A percentile compares a stretch with the other conserved stretches of the same genome.
phyloP scores from a whole-genome alignment of 2,329 filamentous ascomycete species.

The Colletotrichum agaves region DNA sequence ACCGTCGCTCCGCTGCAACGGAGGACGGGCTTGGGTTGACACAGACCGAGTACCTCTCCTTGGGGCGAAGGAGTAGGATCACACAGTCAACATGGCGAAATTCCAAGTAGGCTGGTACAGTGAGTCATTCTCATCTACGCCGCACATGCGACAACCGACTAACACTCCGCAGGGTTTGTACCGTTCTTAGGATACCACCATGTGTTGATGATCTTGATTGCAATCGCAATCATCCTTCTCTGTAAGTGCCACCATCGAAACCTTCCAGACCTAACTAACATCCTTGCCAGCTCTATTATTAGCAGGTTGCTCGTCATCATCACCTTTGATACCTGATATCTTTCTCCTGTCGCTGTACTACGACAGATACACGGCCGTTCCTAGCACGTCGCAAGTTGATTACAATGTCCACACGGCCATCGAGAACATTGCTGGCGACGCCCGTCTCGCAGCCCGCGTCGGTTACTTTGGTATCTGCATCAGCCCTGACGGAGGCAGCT shows the following conservation, averaged over 20 bases:
- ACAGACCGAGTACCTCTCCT: conserved; percentile 21
- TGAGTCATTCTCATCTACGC: conserved; percentile 46
- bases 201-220: conserved; percentile 97
- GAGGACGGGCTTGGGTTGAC: conserved; percentile 38
- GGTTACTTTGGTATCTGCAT: conserved; percentile 99
- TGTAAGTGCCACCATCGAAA: conserved; percentile 69
- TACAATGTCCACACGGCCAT: conserved; percentile 89
- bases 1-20: conserved; percentile 39
- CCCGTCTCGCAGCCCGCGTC: conserved; percentile 88
- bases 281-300: conserved; percentile 81
- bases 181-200: conserved; percentile 81
- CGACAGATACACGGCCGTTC: conserved; percentile 82
- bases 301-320: conserved; percentile 96
- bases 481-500: conserved; percentile 88
- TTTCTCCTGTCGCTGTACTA: conserved; percentile 99
- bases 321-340: conserved; percentile 92
- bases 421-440: conserved; percentile 86
- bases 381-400: conserved; percentile 88
- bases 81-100: conserved; percentile 44
- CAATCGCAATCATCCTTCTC: conserved; percentile 90
- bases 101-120: conserved; percentile 62
- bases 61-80: conserved; percentile 26
- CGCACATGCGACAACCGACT: conserved; percentile 2
- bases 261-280: conserved; percentile 7
- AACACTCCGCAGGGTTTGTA: conserved; percentile 62